Percentiles rank a stretch among this genome's conserved stretches.
phyloP scores from a whole-genome alignment of 805 yeast genomes.

The Lachancea waltii region DNA sequence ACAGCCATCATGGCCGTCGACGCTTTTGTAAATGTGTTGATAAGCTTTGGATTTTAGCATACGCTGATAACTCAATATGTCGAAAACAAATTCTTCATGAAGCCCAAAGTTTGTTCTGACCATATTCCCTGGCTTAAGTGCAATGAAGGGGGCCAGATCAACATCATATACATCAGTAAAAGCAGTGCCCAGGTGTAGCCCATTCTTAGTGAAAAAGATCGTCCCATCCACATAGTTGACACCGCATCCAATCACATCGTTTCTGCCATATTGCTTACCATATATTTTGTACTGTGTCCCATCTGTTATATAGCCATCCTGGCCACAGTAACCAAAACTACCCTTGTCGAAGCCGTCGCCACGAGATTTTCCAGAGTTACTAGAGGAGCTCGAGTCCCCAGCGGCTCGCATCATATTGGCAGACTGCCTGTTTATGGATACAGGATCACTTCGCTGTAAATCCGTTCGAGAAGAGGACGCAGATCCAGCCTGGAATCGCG shows the following conservation, averaged over 20 bases:
- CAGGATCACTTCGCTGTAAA: constrained; percentile 4
- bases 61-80: constrained; percentile 48
- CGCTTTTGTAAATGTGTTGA: constrained; percentile 24
- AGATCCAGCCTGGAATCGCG: constrained; percentile 5
- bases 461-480: constrained; percentile 5
- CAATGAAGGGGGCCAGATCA: constrained; percentile 41
- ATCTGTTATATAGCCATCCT: constrained; percentile 26
- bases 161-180: constrained; percentile 40
- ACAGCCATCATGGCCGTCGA: constrained; percentile 7
- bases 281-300: constrained; percentile 19
- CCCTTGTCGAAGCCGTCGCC: constrained; percentile 19
- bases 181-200: constrained; percentile 53
- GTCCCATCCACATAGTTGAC: constrained; percentile 57
- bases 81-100: constrained; percentile 49
- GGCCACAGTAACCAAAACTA: constrained; percentile 27
- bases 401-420: constrained; percentile 10
- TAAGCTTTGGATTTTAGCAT: constrained; percentile 37
- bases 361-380: constrained; percentile 3
- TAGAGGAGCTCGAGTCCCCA: constrained; percentile 6
- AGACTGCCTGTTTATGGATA: constrained; percentile 8
- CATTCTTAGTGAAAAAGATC: constrained; percentile 78
- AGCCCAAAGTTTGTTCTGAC: constrained; percentile 39
- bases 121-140: constrained; percentile 35
- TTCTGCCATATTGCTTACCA: constrained; percentile 38
- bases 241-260: constrained; percentile 80